Evolutionary conservation across 1,284 basidiomycete species (phyloP).

Genomic region (Volvariella volvacea): DNA sequence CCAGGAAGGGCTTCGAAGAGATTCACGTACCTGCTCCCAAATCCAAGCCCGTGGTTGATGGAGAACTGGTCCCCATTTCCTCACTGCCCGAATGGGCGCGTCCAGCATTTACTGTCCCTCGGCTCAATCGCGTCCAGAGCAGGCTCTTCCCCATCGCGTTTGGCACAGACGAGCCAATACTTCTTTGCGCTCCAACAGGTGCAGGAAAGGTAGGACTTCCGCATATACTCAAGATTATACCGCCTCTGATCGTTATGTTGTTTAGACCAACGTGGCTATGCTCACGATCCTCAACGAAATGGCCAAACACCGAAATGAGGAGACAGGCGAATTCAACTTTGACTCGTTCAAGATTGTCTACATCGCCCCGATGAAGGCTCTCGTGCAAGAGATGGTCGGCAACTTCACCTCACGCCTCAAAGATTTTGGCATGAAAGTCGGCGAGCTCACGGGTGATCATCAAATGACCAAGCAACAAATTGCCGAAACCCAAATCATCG

Average conservation of each 20-base stretch:
- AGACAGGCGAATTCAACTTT: constrained; percentile 82
- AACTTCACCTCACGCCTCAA: constrained; percentile 85
- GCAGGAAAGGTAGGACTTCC: constrained; percentile 82
- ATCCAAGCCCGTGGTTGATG: constrained; percentile 60
- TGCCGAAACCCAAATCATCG: constrained; percentile 95
- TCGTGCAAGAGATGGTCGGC: constrained; percentile 96
- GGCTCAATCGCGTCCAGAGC: constrained; percentile 91
- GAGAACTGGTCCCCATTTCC: constrained; percentile 72
- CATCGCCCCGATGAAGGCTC: constrained; percentile 98
- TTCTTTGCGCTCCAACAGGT: constrained; percentile 97
- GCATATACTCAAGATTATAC: constrained; percentile 8
- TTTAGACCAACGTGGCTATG: constrained; percentile 96
- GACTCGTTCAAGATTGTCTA: constrained; percentile 97
- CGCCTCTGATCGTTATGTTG: constrained; percentile 6
- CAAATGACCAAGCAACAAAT: constrained; percentile 99
- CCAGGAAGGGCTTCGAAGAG: constrained; percentile 96
- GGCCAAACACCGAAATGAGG: constrained; percentile 76
- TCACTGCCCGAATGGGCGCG: constrained; percentile 85
- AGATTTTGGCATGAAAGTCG: constrained; percentile 82
- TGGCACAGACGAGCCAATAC: constrained; percentile 89
- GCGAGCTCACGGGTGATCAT: constrained; percentile 94
- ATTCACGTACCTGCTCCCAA: constrained; percentile 96
- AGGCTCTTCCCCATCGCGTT: constrained; percentile 92
- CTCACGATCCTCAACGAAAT: constrained; percentile 89
- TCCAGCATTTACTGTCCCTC: constrained; percentile 78